Conservation (phyloP, 192 early-diverging fungal genomes). For the Backusella tuberculispora region DNA sequence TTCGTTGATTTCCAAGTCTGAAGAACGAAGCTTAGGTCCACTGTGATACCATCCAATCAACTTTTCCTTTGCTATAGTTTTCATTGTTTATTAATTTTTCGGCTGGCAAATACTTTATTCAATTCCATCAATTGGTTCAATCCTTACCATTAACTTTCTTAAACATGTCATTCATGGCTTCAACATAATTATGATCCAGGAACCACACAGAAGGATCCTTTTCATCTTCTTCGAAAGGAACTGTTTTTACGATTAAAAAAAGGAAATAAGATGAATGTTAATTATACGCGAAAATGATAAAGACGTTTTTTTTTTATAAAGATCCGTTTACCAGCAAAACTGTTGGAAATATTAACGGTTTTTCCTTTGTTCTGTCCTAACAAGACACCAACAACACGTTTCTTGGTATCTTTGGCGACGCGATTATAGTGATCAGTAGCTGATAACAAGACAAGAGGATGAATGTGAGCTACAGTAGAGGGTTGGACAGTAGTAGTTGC, state of each 20-base stretch:
- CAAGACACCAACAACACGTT: slow-evolving; percentile 95
- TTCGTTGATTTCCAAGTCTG: slow-evolving; percentile 98
- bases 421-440: slow-evolving; percentile 99
- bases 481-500: slow-evolving; percentile 50
- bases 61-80: slow-evolving; percentile 80
- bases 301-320: neutral
- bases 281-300: neutral
- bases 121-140: neutral
- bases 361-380: slow-evolving; percentile 89
- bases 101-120: neutral
- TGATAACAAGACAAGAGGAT: slow-evolving; percentile 98
- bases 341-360: slow-evolving; percentile 95
- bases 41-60: slow-evolving; percentile 99
- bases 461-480: slow-evolving; percentile 77
- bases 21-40: slow-evolving; percentile 95
- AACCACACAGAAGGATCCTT: slow-evolving; percentile 98
- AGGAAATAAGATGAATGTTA: neutral
- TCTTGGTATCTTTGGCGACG: slow-evolving; percentile 91
- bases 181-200: slow-evolving; percentile 98
- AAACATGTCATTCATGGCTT: slow-evolving; percentile 99
- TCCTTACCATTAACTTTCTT: slow-evolving; percentile 96
- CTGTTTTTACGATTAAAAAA: slow-evolving; percentile 50
- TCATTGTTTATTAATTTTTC: neutral
- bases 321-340: slow-evolving; percentile 83
- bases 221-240: slow-evolving; percentile 99